phyloP scores from a whole-genome alignment of 176 grass and related monocot genomes.

The maize (Zea mays) region Zm-B73-REFERENCE-NAM-5.0 NC_050099.1:100359501-100360000 shows the following conservation, averaged over 20 bases:
- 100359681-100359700: conserved; percentile 49
- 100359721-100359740: conserved; percentile 67
- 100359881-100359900: conserved; percentile 95
- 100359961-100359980: conserved; percentile 62
- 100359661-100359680: conserved; percentile 62
- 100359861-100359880: conserved; percentile 89
- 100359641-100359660: conserved; percentile 74
- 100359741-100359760: conserved; percentile 77
- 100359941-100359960: conserved; percentile 93
- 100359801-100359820: conserved; percentile 97
- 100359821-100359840: conserved; percentile 96
- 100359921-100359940: conserved; percentile 93
- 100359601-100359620: conserved; percentile 62
- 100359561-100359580: conserved; percentile 75
- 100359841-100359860: conserved; percentile 95
- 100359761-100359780: conserved; percentile 97
- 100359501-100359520: conserved; percentile 86
- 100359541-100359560: conserved; percentile 80
- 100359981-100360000: conserved; percentile 95
- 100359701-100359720: conserved; percentile 49
- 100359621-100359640: conserved; percentile 74
- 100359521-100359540: conserved; percentile 99
- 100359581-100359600: conserved; percentile 90
- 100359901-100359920: conserved; percentile 89
- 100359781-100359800: conserved; percentile 98